Evolutionary conservation across 1,139 yeast genomes (phyloP), one percentile per base, ranked within the genome.

Genomic region (Magnusiomyces tetraspermus): DNA sequence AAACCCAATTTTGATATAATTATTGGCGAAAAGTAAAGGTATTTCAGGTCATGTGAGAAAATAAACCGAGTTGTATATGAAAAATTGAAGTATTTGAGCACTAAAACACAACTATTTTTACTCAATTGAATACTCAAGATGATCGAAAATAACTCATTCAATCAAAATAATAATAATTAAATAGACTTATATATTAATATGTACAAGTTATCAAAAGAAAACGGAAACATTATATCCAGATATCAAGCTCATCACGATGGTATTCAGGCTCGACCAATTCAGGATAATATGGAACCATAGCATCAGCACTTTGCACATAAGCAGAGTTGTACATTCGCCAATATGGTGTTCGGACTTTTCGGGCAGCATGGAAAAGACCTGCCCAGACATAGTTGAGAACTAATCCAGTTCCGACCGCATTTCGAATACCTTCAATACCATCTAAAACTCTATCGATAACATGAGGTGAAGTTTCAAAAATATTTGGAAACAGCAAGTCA

Each of bases 381-480:
- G 84, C 81, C 86, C 96, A 81, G 0, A 86, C 63, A 66, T 94
- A 92, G 61, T 85, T 83, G 73, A 85, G 68, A 54, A 84, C 75
- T 1, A 80, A 62, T 0, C 96, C 96, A 11, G 80, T 76, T 0
- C 99, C 98, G 21, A 90, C 67, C 0, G 84, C 83, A 53, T 78
- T 72, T 46, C 94, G 73, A 37, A 89, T 67, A 1, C 90, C 84
- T 56, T 86, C 94, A 30, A 92, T 72, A 54, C 92, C 86, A 54
- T 89, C 97, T 51, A 87, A 61, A 2, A 92, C 81, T 57, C 97
- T 78, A 30, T 74, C 77, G 54, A 90, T 89, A 15, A 90, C 97
- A 68, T 94, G 98, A 0, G 97, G 97, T 0, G 97, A 88, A 0
- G 96, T 86, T 65, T 90, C 97, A 65, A 81, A 89, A 1, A 92